Evolutionary conservation across 495 filamentous ascomycete species (phyloP), one percentile per base, ranked within the genome.

Genomic region (Penicillium bovifimosum): DNA sequence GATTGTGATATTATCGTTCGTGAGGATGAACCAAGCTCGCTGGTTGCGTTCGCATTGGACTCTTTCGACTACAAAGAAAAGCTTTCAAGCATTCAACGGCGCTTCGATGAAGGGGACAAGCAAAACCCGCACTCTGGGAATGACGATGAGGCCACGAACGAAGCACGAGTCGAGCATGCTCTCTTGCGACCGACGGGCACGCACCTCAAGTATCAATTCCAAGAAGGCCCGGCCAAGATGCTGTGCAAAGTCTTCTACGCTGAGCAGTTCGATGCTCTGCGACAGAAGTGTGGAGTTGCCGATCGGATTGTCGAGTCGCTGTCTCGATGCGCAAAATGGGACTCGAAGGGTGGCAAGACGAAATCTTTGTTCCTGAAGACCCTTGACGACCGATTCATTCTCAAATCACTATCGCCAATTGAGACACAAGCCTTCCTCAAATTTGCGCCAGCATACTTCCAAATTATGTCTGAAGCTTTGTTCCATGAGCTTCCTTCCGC

Each of bases 341-440:
- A 99, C 65, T 96, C 90, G 11, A 96, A 96, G 66, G 93, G 93
- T 40, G 93, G 93, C 46, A 99, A 99, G 70, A 96, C 91, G 11
- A 96, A 96, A 63, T 95, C 90, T 1, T 82, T 99, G n/a, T 99
- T 99, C 61, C 72, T 99, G 52, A 97, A 97, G 69, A 97, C 95
- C 0, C 80, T 95, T 9, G 93, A 99, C 60, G 90, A 96, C 59
- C 85, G 93, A 16, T 86, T 99, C 53, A 89, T 97, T 41, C 80
- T 96, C 53, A 93, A 93, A 71, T 91, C 88, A 0, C 73, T 99
- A 9, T 89, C 90, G 5, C 80, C 88, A 9, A 84, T 96, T 51
- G 93, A 99, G 70, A 93, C 93, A 4, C 82, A 89, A 32, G 90
- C 95, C 0, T 99, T 99, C 71, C 78, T 96, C 50, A 86, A 86